Percentiles rank a stretch among this genome's conserved stretches.
Conservation (phyloP, 2,329 filamentous ascomycete genomes). For the Aspergillus sp. region DNA sequence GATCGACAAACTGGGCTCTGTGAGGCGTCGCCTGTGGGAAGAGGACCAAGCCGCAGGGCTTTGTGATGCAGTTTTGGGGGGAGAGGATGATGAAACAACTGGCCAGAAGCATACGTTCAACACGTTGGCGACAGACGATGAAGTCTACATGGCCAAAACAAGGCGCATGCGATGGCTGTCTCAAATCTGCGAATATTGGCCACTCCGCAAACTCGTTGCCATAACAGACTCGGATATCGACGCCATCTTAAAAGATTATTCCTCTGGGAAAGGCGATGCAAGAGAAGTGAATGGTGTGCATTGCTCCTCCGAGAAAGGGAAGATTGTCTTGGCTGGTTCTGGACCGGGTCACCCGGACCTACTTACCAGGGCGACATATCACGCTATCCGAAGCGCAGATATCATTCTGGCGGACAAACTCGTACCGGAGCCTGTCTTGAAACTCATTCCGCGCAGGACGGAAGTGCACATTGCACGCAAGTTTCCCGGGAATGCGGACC, state of each 20-base stretch:
- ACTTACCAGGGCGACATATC: conserved; percentile 58
- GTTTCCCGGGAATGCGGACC: conserved; percentile 93
- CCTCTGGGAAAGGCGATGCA: conserved; percentile 19
- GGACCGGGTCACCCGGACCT: conserved; percentile 90
- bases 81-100: conserved; percentile 41
- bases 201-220: conserved; percentile 67
- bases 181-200: conserved; percentile 99
- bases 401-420: conserved; percentile 48
- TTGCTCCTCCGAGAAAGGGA: conserved; percentile 42
- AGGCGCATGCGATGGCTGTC: conserved; percentile 85
- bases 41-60: conserved; percentile 55
- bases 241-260: conserved; percentile 64
- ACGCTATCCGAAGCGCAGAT: conserved; percentile 41
- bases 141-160: conserved; percentile 64
- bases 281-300: conserved; percentile 9
- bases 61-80: conserved; percentile 35
- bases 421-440: conserved; percentile 68
- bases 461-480: conserved; percentile 89
- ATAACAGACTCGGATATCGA: conserved; percentile 76
- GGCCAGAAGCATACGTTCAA: conserved; percentile 76
- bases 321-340: conserved; percentile 80
- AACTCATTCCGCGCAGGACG: conserved; percentile 82
- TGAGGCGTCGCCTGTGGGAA: conserved; percentile 63
- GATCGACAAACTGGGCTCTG: conserved; percentile 66
- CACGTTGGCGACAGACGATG: conserved; percentile 63